Evolutionary conservation across 192 early-diverging fungal genomes (phyloP).

Genomic region (Umbelopsis sp.): DNA sequence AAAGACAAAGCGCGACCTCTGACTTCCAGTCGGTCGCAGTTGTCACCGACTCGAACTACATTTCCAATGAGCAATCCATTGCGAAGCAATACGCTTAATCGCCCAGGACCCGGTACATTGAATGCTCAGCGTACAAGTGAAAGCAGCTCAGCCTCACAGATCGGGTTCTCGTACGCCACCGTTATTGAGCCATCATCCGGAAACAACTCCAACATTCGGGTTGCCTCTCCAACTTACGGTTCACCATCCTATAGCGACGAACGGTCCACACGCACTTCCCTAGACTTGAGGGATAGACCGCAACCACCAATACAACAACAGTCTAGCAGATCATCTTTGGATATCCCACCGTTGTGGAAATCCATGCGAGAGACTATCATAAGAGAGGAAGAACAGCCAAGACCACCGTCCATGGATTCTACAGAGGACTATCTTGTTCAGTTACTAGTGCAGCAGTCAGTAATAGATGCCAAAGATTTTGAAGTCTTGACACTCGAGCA

Average conservation of each 20-base stretch:
- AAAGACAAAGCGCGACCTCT: not conserved
- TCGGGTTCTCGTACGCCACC: constrained; percentile 12
- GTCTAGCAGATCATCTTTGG: not conserved
- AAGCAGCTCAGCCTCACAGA: constrained; percentile 1
- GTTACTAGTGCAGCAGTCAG: constrained; percentile 54
- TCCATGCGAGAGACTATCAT: constrained; percentile 2
- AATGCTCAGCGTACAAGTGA: not conserved
- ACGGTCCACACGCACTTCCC: not conserved
- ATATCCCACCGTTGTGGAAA: constrained; percentile 15
- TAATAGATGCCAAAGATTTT: constrained; percentile 58
- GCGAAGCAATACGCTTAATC: constrained; percentile 10
- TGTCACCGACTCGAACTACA: constrained; percentile 10
- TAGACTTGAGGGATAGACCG: not conserved
- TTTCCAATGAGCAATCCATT: not conserved
- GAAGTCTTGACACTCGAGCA: constrained; percentile 54
- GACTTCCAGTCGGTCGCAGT: constrained; percentile 8
- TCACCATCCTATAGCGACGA: not conserved
- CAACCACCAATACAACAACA: not conserved
- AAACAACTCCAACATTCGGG: not conserved
- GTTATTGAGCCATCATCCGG: constrained; percentile 6
- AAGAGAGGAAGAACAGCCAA: not conserved
- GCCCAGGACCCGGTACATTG: not conserved
- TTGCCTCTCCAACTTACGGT: not conserved
- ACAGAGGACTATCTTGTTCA: constrained; percentile 49
- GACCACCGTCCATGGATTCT: constrained; percentile 31